Conservation (phyloP, 1,284 basidiomycete species). For the Ceraceosorus bombacis region DNA sequence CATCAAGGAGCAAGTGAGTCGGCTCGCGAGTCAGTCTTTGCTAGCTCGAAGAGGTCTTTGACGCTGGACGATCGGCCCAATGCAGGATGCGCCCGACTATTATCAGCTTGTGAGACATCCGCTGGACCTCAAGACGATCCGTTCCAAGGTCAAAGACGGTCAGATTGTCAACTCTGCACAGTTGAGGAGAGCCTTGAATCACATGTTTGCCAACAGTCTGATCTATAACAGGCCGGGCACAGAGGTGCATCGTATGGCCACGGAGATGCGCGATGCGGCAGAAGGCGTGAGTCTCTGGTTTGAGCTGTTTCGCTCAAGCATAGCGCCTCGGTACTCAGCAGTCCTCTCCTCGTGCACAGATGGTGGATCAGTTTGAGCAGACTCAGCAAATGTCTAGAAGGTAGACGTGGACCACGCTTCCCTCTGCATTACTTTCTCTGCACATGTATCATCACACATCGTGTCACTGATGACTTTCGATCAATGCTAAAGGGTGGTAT, state of each 20-base stretch:
- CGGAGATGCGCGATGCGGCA: conserved; percentile 38
- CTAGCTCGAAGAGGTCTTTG: background rate
- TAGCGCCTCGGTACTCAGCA: background rate
- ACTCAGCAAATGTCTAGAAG: conserved; percentile 13
- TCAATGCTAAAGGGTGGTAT: no score
- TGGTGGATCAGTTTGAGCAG: conserved; percentile 25
- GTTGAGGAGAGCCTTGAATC: conserved; percentile 25
- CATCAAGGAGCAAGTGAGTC: conserved; percentile 31
- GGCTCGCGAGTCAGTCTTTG: background rate
- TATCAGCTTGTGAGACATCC: conserved; percentile 37
- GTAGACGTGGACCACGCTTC: no score
- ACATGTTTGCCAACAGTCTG: conserved; percentile 44
- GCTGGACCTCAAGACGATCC: conserved; percentile 43
- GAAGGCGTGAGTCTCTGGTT: conserved; percentile 19
- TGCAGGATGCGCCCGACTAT: conserved; percentile 43
- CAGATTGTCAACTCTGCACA: conserved; percentile 23
- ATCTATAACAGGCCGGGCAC: conserved; percentile 44
- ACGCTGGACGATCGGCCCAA: conserved; percentile 1
- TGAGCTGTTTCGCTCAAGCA: background rate
- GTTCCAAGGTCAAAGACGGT: conserved; percentile 39
- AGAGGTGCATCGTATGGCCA: conserved; percentile 43
- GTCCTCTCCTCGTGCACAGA: conserved; percentile 4
- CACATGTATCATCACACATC: no score
- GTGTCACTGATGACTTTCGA: no score
- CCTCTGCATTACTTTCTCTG: no score